A percentile compares a stretch with the other conserved stretches of the same genome.
phyloP scores from a whole-genome alignment of 2,329 filamentous ascomycete genomes.

The Diaporthe ampelina region DNA sequence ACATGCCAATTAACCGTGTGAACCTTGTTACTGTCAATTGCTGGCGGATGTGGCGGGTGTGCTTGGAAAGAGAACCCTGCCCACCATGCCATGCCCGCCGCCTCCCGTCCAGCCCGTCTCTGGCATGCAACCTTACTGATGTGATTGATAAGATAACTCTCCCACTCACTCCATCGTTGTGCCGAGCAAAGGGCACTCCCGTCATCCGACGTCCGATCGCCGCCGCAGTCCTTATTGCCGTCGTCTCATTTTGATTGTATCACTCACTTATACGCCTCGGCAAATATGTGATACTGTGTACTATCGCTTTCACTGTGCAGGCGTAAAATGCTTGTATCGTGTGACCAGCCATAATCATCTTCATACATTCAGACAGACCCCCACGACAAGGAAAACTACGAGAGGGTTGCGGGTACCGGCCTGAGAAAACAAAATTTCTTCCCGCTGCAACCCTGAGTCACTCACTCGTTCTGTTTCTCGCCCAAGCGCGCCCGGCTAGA shows the following conservation, averaged over 20 bases:
- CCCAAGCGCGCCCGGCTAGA: not conserved
- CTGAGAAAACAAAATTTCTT: not conserved
- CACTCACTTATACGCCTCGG: not conserved
- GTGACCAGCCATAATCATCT: not conserved
- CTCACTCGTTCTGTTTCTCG: not conserved
- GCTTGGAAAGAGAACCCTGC: slow-evolving; percentile 12
- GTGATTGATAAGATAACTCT: slow-evolving; percentile 27
- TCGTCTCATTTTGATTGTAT: not conserved
- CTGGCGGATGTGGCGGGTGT: slow-evolving; percentile 23
- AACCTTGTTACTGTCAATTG: slow-evolving; percentile 6
- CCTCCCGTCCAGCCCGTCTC: not conserved
- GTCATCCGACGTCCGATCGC: slow-evolving; percentile 17
- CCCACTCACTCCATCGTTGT: not conserved
- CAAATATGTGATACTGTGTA: not conserved
- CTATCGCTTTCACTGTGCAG: not conserved
- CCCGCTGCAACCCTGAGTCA: slow-evolving; percentile 5
- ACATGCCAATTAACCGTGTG: not conserved
- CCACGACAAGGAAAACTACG: not conserved
- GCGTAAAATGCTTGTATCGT: not conserved
- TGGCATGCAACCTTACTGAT: slow-evolving; percentile 15
- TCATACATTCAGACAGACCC: not conserved
- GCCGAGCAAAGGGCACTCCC: slow-evolving; percentile 17
- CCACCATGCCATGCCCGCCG: not conserved
- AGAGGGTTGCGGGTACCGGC: not conserved
- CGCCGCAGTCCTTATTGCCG: slow-evolving; percentile 14